Conservation (phyloP, 176 grass and related monocot genomes). For the Tillandsia leiboldiana region DNA sequence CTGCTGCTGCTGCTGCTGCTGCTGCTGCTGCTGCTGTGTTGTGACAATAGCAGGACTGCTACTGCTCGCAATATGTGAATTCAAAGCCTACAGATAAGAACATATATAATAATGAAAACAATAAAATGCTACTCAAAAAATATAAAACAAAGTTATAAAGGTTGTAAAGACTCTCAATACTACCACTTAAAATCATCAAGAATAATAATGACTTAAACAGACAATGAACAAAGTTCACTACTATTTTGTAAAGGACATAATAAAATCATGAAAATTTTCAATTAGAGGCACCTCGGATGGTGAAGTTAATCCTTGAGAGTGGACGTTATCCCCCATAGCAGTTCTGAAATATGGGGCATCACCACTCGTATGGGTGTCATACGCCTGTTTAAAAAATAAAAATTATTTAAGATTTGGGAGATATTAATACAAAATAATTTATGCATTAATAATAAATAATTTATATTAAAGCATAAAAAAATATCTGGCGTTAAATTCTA, state of each 20-base stretch:
- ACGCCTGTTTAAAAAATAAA: slow-evolving; percentile 19
- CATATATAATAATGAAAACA: not conserved
- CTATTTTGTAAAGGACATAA: not conserved
- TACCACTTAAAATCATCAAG: no score
- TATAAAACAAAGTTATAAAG: not conserved
- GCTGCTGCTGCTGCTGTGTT: slow-evolving; percentile 24
- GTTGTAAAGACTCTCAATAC: no score
- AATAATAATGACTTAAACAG: no score
- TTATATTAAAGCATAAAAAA: not conserved
- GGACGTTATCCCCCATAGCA: slow-evolving; percentile 36
- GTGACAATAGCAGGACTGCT: slow-evolving; percentile 23
- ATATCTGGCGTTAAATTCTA: not conserved
- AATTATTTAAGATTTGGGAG: not conserved
- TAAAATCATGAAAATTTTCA: not conserved
- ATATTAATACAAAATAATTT: not conserved
- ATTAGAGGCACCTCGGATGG: slow-evolving; percentile 44
- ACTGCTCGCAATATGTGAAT: slow-evolving; percentile 31
- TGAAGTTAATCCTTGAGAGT: slow-evolving; percentile 39
- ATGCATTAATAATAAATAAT: not conserved
- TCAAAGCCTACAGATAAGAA: slow-evolving; percentile 22
- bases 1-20: slow-evolving; percentile 48
- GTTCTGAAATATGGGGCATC: slow-evolving; percentile 42
- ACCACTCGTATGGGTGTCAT: slow-evolving; percentile 45
- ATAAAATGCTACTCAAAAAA: not conserved
- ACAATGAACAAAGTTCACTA: no score